Base-by-base conservation (phyloP, 2,329 filamentous ascomycete species). In the Hawksworthiomyces lignivorus region DNA sequence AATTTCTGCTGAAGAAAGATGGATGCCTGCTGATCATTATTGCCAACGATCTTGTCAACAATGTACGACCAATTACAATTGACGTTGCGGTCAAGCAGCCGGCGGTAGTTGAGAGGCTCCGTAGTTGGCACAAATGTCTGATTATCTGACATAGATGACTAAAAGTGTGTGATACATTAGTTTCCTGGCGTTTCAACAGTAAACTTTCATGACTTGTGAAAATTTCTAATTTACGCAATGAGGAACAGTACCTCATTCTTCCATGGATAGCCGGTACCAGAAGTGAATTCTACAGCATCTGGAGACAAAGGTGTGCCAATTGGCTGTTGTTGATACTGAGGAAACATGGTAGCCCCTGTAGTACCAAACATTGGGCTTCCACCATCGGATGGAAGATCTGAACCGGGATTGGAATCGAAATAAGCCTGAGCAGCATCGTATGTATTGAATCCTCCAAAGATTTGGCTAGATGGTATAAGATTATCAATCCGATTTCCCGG, bases 11-110 rank as follows among this genome's bases (percentile, higher is more conserved):
- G 92, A 33, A 98, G 72, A 65, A 98, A 98, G 56, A 98, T 97
- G 3, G 92, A 98, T 9, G 94, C 92, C 64, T 98, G 92, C 63
- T 98, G 92, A 58, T 98, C 92, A 62, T 98, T 97, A 68, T 89
- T 96, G 76, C 87, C 94, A 52, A 98, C 89, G 59, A 98, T 98
- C 72, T 97, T 97, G 69, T 98, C 90, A 42, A 98, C 92, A 54
- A 98, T 96, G 61, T 95, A 96, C 67, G 92, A 94, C 92, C 90
- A 98, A 68, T 98, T 94, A 67, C 90, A 97, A 56, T 86, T 94
- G 63, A 94, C 87, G 59, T 90, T 95, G 57, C 89, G 88, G 58
- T 98, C 92, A 35, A 97, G 78, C 29, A 98, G 75, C 43, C 89
- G 88, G 47, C 92, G 88, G 57, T 97, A 98, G 64, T 98, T 97